Conservation (phyloP, 345 rosid species). For the Salix purpurea region DNA sequence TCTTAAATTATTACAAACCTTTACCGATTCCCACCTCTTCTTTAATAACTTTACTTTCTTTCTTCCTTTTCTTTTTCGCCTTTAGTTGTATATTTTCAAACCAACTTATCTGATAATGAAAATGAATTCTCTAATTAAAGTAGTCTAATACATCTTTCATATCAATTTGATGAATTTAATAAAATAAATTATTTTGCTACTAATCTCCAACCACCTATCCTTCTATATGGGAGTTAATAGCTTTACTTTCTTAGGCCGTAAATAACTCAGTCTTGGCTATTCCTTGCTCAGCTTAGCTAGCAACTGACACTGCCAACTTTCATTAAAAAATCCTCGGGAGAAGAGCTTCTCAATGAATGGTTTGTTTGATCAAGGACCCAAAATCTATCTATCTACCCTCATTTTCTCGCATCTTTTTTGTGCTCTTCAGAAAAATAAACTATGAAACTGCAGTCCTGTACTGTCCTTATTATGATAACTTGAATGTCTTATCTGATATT, state of each 20-base stretch:
- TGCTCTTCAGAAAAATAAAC: background rate
- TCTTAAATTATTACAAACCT: background rate
- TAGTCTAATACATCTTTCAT: too few relatives aligned
- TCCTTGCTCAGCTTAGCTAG: conserved; percentile 20
- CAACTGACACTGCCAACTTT: conserved; percentile 59
- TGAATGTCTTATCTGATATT: conserved; percentile 15
- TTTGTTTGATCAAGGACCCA: conserved; percentile 50
- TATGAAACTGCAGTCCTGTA: background rate
- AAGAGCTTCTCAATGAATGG: conserved; percentile 39
- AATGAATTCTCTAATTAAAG: background rate
- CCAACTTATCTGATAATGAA: background rate
- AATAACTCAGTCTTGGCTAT: background rate
- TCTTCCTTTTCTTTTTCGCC: too few relatives aligned
- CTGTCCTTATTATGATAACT: conserved; percentile 5
- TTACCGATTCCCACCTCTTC: background rate
- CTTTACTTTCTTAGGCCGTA: background rate
- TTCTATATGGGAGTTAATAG: background rate
- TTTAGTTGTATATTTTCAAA: background rate
- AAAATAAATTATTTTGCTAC: too few relatives aligned
- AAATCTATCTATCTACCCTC: conserved; percentile 28
- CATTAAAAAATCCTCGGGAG: conserved; percentile 32
- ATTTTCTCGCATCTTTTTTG: conserved; percentile 16
- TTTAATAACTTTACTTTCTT: background rate
- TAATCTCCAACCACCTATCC: too few relatives aligned
- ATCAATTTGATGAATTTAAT: too few relatives aligned